phyloP scores from a whole-genome alignment of 495 filamentous ascomycete genomes.

The Terfezia claveryi region DNA sequence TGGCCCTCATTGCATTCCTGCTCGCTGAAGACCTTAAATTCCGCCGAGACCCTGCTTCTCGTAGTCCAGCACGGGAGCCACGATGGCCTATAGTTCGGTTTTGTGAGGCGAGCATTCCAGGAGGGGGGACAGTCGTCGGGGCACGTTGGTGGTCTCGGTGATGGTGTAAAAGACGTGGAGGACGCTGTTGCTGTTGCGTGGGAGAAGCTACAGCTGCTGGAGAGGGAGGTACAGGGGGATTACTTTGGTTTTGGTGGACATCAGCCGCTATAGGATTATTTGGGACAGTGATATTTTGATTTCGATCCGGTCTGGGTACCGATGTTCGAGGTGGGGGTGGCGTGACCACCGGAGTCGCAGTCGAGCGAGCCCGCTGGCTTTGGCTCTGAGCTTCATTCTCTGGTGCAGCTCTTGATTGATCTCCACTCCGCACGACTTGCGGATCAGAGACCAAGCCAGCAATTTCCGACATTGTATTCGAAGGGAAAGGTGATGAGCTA shows the following conservation, averaged over 20 bases:
- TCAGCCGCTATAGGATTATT: background rate
- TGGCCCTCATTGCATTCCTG: background rate
- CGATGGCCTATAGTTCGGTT: background rate
- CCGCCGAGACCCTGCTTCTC: background rate
- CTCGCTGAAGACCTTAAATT: background rate
- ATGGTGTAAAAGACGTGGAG: slow-evolving; percentile 5
- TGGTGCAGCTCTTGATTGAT: background rate
- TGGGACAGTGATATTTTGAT: background rate
- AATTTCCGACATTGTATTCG: background rate
- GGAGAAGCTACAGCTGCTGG: background rate
- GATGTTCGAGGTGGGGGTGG: background rate
- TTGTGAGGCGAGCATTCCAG: background rate
- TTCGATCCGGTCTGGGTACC: background rate
- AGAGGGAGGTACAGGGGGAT: background rate
- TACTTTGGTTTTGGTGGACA: background rate
- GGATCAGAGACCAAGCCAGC: background rate
- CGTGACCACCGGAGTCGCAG: background rate
- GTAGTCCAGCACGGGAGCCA: background rate
- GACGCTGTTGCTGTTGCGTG: background rate
- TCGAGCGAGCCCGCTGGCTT: background rate
- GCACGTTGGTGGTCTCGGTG: slow-evolving; percentile 1
- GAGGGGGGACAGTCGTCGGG: background rate
- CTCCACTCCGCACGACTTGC: background rate
- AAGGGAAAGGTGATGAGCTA: background rate
- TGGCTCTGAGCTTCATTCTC: background rate